Base-by-base conservation (phyloP, 2,329 filamentous ascomycete genomes). In the Fusarium drepaniforme region DNA sequence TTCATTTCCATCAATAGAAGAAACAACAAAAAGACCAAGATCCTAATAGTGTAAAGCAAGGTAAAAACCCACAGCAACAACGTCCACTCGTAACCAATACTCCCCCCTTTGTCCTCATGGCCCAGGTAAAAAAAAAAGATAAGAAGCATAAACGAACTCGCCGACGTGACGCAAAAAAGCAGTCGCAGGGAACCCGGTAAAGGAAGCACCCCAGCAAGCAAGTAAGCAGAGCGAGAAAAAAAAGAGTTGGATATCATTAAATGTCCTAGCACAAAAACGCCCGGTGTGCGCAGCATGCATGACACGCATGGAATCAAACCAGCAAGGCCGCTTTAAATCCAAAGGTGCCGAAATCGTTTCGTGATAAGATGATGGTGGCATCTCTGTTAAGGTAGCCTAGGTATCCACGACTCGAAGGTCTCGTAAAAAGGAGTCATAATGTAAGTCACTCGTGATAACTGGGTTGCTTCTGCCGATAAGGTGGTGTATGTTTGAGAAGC, bases 231-330 rank as follows among this genome's bases (percentile, higher is more conserved):
- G 66, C 67, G 64, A 57, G 51, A 72, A 70, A 72, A 73, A 73
- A 77, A 74, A 75, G 71, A 76, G 74, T 59, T 75, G 78, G 79
- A 81, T 80, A 81, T 81, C 78, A 81, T 80, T 79, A 80, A 80
- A 79, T 75, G 71, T 75, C 79, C 77, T 77, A 76, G 71, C 73
- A 77, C 74, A 77, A 78, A 77, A 78, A 79, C 77, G 75, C 77
- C 77, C 66, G 68, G 65, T 68, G 70, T 66, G 70, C 49, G 49
- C 28, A 30, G 49, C 72, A 72, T 35, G 37, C 25, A 70, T 70
- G 66, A 51, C 73, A 44, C 68, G 65, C 73, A 74, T 76, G 51
- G 63, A 77, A 72, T 66, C 72, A 62, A 72, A 77, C 59, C 66
- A 71, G 63, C 70, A 12, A 60, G 30, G 60, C 46, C 59, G 66